phyloP scores from a whole-genome alignment of 192 early-diverging fungal species.

The Allomyces macrogynus region DNA sequence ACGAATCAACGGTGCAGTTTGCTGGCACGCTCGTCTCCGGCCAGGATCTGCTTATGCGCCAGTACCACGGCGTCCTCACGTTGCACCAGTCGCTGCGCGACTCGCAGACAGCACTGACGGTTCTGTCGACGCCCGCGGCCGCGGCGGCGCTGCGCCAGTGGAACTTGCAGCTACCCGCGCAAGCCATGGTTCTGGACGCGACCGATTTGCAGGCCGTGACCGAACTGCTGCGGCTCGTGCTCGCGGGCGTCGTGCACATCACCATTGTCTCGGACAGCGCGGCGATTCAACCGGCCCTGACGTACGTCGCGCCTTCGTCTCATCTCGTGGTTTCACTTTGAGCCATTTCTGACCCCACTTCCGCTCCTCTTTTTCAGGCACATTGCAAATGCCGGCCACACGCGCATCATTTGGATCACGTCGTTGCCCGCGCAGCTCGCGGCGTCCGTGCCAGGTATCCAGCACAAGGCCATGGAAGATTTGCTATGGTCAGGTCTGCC shows the following conservation, averaged over 20 bases:
- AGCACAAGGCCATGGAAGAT: neutral
- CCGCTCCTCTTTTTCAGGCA: neutral
- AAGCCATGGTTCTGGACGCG: neutral
- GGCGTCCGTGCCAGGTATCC: too few relatives aligned
- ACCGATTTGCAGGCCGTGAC: neutral
- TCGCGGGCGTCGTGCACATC: neutral
- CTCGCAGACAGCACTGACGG: neutral
- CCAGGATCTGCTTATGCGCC: neutral
- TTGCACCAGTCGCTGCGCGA: neutral
- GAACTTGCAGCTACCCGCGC: neutral
- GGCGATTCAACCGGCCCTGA: neutral
- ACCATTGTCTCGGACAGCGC: neutral
- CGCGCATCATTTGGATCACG: neutral
- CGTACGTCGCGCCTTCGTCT: neutral
- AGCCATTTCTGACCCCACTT: neutral
- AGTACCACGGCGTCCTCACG: neutral
- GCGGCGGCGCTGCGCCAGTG: neutral
- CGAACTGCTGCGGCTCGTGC: neutral
- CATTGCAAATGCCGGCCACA: neutral
- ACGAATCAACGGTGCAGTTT: neutral
- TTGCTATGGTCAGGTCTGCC: neutral
- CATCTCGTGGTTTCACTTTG: neutral
- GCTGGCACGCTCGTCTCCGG: neutral
- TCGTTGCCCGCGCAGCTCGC: neutral
- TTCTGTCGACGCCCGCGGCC: neutral